Conservation (phyloP, 129 eudicot genomes). For the Artemisia argyi region DNA sequence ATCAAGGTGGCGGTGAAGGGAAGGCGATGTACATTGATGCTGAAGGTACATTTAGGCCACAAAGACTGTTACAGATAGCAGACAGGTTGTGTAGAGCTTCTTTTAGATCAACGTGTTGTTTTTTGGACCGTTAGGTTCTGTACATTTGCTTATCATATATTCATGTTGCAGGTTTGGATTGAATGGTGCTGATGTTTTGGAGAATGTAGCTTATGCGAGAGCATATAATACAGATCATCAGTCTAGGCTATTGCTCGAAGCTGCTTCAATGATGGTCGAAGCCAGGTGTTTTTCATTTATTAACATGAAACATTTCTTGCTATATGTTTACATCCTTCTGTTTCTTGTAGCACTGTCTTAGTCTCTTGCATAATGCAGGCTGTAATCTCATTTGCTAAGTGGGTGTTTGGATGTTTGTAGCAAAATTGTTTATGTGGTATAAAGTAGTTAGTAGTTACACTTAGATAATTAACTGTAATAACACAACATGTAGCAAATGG, state of each 20-base stretch:
- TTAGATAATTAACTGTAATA: neutral
- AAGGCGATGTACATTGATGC: constrained; percentile 99
- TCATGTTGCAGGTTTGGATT: constrained; percentile 70
- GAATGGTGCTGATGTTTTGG: constrained; percentile 88
- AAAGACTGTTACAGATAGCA: constrained; percentile 89
- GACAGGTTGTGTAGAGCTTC: constrained; percentile 54
- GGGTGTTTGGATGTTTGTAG: neutral
- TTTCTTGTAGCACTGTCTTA: neutral
- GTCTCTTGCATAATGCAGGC: neutral
- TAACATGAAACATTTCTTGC: neutral
- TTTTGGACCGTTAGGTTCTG: neutral
- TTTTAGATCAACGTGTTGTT: neutral
- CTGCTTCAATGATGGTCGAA: constrained; percentile 99
- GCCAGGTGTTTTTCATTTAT: constrained; percentile 49
- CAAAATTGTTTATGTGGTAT: no score
- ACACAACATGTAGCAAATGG: neutral
- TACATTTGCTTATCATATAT: neutral
- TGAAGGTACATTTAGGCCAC: constrained; percentile 97
- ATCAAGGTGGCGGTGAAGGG: constrained; percentile 99
- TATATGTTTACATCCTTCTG: neutral
- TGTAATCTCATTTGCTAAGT: neutral
- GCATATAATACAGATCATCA: constrained; percentile 97
- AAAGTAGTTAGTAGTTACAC: no score
- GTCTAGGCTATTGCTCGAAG: constrained; percentile 91
- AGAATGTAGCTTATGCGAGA: constrained; percentile 96